A percentile compares a stretch with the other conserved stretches of the same genome.
Evolutionary conservation across 106 monocot species (phyloP).

Genomic region (Dendrobium chrysotoxum): DNA sequence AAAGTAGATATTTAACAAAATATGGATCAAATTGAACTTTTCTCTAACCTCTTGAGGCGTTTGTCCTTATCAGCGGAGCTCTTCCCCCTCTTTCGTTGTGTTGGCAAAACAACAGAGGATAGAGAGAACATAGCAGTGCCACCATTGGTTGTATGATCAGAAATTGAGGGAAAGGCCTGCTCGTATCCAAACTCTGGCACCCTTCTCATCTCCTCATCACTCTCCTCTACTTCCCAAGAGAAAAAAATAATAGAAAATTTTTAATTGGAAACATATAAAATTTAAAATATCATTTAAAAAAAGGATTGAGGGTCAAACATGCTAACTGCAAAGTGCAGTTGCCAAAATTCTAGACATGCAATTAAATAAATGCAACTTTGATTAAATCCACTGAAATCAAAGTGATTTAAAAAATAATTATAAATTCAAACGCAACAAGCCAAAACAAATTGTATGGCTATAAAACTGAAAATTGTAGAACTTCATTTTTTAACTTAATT

Average conservation of each 20-base stretch:
- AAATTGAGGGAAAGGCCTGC: constrained; percentile 31
- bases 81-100: constrained; percentile 58
- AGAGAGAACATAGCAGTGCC: constrained; percentile 24
- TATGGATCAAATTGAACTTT: not conserved
- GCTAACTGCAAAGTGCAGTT: not conserved
- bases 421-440: not conserved
- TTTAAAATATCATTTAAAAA: not conserved
- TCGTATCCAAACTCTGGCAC: constrained; percentile 70
- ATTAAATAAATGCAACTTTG: not conserved
- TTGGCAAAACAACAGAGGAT: constrained; percentile 5
- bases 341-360: not conserved
- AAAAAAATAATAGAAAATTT: not conserved
- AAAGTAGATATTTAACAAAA: not conserved
- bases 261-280: not conserved
- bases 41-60: constrained; percentile 67
- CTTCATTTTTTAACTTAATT: not conserved
- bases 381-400: not conserved
- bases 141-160: constrained; percentile 28
- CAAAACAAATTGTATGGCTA: not conserved
- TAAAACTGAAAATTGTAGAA: not conserved
- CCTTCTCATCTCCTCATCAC: constrained; percentile 74
- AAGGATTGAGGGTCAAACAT: not conserved
- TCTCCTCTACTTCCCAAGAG: constrained; percentile 37
- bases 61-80: constrained; percentile 83
- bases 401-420: not conserved